A percentile compares a stretch with the other conserved stretches of the same genome.
These are phyloP conservation scores for Mycena maculata DNA, from an alignment of 768 basidiomycete genomes.

Conservation along the genomic window DNA sequence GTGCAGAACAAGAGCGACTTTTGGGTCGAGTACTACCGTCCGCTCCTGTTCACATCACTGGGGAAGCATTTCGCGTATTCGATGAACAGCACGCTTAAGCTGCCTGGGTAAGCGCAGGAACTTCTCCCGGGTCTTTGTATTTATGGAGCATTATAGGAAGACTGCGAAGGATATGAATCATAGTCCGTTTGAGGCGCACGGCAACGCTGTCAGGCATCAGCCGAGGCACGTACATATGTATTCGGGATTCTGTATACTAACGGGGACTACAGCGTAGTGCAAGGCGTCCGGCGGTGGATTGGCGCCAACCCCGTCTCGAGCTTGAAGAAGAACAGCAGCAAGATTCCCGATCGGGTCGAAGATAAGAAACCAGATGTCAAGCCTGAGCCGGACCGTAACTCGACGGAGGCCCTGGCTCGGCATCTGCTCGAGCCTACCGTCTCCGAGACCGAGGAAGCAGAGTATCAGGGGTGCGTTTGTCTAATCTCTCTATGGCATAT, in stretches of 20 bases:
- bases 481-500: not conserved
- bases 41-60: conserved; percentile 83
- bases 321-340: conserved; percentile 53
- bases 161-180: conserved; percentile 72
- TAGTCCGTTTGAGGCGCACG: conserved; percentile 81
- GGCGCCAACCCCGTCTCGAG: conserved; percentile 60
- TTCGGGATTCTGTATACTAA: conserved; percentile 15
- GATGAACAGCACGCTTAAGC: conserved; percentile 90
- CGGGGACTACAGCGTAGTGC: conserved; percentile 66
- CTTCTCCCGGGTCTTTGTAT: not conserved
- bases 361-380: conserved; percentile 45
- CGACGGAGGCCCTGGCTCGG: conserved; percentile 70
- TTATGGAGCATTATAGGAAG: conserved; percentile 60
- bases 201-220: conserved; percentile 51
- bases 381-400: conserved; percentile 53
- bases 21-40: conserved; percentile 92
- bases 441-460: conserved; percentile 69
- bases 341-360: conserved; percentile 50
- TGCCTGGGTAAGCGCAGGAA: conserved; percentile 71
- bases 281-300: conserved; percentile 85
- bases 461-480: conserved; percentile 74
- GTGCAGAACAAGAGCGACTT: conserved; percentile 74
- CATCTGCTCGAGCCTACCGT: conserved; percentile 73
- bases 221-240: conserved; percentile 41
- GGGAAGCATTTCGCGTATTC: conserved; percentile 92